A percentile compares a stretch with the other conserved stretches of the same genome.
Conservation (phyloP, 2,329 filamentous ascomycete species). For the Penicillium griseofulvum region DNA sequence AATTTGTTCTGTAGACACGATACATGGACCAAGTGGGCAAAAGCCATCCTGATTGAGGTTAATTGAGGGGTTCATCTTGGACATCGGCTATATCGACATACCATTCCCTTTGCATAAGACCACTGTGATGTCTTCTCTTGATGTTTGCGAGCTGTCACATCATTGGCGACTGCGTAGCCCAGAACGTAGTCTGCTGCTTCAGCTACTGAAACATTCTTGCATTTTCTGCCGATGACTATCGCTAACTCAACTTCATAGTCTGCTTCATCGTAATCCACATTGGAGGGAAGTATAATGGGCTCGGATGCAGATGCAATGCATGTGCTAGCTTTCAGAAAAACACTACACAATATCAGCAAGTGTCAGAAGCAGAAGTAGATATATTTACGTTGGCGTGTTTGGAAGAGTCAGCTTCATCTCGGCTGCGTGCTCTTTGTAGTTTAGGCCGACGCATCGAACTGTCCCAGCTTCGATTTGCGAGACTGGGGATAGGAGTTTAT, state of each 20-base stretch:
- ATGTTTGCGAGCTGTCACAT: constrained; percentile 11
- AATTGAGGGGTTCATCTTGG: background rate
- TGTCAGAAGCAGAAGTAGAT: too few relatives aligned
- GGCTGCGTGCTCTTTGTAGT: constrained; percentile 14
- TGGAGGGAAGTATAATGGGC: constrained; percentile 10
- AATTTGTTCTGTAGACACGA: constrained; percentile 12
- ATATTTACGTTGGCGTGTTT: constrained; percentile 9
- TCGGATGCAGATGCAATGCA: constrained; percentile 12
- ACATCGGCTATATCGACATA: background rate
- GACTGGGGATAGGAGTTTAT: constrained; percentile 8
- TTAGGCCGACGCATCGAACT: constrained; percentile 12
- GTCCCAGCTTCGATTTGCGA: constrained; percentile 11
- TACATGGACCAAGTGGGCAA: constrained; percentile 15
- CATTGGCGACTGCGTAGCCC: constrained; percentile 12
- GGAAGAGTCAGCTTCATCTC: constrained; percentile 14
- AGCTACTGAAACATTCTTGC: constrained; percentile 8
- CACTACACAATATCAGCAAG: background rate
- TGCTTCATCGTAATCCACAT: constrained; percentile 11
- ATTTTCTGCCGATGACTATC: constrained; percentile 8
- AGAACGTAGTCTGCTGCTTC: constrained; percentile 8
- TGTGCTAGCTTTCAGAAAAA: constrained; percentile 10
- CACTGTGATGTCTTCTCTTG: constrained; percentile 14
- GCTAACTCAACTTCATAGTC: constrained; percentile 15
- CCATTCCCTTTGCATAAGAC: constrained; percentile 16
- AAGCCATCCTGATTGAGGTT: constrained; percentile 11